These are phyloP conservation scores for Trichophyton equinum DNA, from an alignment of 2,329 filamentous ascomycete species.

Conservation along the genomic window DNA sequence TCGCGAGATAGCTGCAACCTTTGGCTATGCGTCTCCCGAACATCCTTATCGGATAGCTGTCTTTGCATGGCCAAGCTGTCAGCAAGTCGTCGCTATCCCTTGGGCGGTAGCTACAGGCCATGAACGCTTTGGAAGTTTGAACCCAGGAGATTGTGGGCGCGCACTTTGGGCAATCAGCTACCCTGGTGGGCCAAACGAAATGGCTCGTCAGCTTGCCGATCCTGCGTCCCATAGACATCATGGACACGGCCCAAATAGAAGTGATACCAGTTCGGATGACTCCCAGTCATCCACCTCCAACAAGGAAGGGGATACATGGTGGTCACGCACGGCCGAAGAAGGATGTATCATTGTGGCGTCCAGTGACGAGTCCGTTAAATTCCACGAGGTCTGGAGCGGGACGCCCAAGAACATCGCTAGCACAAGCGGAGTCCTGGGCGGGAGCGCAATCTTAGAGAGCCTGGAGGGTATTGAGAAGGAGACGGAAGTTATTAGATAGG, in stretches of 20 bases:
- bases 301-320: constrained; percentile 44
- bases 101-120: constrained; percentile 51
- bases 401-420: constrained; percentile 42
- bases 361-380: constrained; percentile 85
- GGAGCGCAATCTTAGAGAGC: constrained; percentile 74
- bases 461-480: constrained; percentile 59
- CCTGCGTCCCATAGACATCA: not conserved
- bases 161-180: constrained; percentile 84
- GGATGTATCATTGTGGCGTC: constrained; percentile 84
- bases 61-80: constrained; percentile 88
- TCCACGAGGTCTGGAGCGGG: constrained; percentile 85
- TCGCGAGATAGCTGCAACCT: constrained; percentile 81
- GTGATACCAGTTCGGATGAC: not conserved
- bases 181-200: constrained; percentile 47
- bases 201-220: not conserved
- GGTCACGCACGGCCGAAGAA: constrained; percentile 49
- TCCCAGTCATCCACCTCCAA: constrained; percentile 15
- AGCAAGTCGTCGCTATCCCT: constrained; percentile 70
- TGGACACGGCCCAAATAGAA: not conserved
- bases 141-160: constrained; percentile 28
- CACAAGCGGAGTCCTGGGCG: constrained; percentile 54
- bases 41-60: constrained; percentile 82
- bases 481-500: constrained; percentile 52
- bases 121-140: constrained; percentile 18
- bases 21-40: constrained; percentile 84